A percentile compares a stretch with the other conserved stretches of the same genome.
Evolutionary conservation across 345 rosid genomes (phyloP).

Genomic region (Pugionium cornutum): DNA sequence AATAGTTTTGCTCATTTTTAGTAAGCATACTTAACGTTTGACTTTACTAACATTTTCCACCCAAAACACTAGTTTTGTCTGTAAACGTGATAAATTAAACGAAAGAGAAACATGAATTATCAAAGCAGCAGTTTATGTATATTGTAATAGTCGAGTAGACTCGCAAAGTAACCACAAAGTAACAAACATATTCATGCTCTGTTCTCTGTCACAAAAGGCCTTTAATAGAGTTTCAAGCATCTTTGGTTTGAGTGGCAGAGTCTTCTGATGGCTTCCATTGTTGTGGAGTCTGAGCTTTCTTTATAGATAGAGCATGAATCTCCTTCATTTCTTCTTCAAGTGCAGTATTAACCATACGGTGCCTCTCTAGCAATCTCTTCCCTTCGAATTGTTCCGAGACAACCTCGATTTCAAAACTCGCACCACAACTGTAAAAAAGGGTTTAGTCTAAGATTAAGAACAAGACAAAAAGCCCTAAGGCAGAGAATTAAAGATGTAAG

Average conservation of each 20-base stretch:
- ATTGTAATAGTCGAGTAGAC: neutral
- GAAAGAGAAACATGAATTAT: neutral
- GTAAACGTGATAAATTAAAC: neutral
- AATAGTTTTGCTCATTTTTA: too few relatives aligned
- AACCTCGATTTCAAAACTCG: constrained; percentile 72
- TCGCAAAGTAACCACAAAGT: constrained; percentile 5
- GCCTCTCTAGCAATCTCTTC: constrained; percentile 91
- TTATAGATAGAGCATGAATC: constrained; percentile 93
- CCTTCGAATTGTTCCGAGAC: constrained; percentile 80
- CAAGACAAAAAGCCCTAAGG: neutral
- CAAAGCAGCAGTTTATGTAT: neutral
- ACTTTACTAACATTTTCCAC: too few relatives aligned
- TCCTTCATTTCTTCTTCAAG: constrained; percentile 87
- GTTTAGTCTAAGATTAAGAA: constrained; percentile 5
- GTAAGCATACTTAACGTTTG: too few relatives aligned
- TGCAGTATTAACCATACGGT: constrained; percentile 76
- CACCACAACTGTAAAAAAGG: constrained; percentile 64
- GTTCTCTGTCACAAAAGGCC: neutral
- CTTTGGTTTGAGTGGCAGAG: constrained; percentile 38
- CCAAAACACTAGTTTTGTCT: too few relatives aligned
- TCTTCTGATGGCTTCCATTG: constrained; percentile 74
- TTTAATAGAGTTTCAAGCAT: constrained; percentile 20
- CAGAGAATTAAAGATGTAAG: neutral
- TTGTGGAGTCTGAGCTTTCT: constrained; percentile 72
- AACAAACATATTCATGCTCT: constrained; percentile 22